Conservation (phyloP, 176 grass and related monocot genomes). For the Rhynchospora pubera region DNA sequence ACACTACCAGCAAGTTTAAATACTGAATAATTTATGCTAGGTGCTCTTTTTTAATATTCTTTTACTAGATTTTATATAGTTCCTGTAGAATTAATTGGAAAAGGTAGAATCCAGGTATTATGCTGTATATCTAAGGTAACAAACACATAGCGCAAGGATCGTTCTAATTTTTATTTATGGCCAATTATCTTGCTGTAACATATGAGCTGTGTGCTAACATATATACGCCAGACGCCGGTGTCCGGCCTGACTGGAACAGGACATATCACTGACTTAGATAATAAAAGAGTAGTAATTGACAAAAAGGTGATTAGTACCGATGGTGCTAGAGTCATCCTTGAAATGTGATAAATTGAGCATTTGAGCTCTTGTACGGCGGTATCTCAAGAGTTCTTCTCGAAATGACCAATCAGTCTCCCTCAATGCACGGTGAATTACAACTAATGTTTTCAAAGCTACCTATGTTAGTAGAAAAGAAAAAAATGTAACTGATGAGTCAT, state of each 20-base stretch:
- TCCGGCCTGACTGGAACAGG: not conserved
- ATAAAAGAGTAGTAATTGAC: not conserved
- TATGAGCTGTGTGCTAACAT: not conserved
- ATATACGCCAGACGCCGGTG: not conserved
- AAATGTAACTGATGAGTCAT: not conserved
- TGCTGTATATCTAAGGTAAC: not conserved
- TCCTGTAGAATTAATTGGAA: not conserved
- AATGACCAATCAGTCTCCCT: conserved; percentile 70
- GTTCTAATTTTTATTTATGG: not conserved
- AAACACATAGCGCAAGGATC: not conserved
- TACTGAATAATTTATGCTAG: not conserved
- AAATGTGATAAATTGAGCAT: conserved; percentile 79
- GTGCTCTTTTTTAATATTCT: not conserved
- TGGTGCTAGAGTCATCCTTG: conserved; percentile 89
- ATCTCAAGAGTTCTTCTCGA: conserved; percentile 82
- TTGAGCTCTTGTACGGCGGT: conserved; percentile 52
- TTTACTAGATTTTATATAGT: not conserved
- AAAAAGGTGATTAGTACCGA: conserved; percentile 30
- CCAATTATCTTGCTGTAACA: not conserved
- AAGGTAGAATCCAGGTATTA: not conserved
- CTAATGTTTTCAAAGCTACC: conserved; percentile 85
- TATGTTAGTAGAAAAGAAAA: conserved; percentile 12
- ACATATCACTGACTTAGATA: not conserved
- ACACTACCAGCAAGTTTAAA: not conserved
- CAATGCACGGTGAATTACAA: conserved; percentile 86